phyloP scores from a whole-genome alignment of 1,284 basidiomycete species.

The Ustilago curta region DNA sequence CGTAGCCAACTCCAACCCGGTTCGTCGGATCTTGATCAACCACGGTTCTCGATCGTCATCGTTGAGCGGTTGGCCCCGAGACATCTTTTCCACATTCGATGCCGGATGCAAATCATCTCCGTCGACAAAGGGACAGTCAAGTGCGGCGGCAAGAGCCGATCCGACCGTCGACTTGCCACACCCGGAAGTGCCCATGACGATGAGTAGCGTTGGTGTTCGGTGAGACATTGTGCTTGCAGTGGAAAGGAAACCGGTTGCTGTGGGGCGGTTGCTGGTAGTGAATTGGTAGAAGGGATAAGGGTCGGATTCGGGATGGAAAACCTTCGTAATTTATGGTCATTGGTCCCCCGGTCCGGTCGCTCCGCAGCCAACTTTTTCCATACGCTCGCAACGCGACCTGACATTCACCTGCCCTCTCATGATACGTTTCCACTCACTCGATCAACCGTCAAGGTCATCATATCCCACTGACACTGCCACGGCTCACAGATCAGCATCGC shows the following conservation, averaged over 20 bases:
- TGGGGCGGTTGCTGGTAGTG: too few relatives aligned
- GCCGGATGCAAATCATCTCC: slow-evolving; percentile 89
- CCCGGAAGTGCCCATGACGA: slow-evolving; percentile 60
- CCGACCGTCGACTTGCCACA: slow-evolving; percentile 89
- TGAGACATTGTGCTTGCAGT: slow-evolving; percentile 4
- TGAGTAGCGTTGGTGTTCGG: slow-evolving; percentile 22
- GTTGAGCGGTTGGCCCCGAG: slow-evolving; percentile 79
- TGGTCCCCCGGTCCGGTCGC: slow-evolving; percentile 21
- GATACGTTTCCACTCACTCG: not conserved
- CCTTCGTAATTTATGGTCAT: too few relatives aligned
- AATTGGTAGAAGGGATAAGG: too few relatives aligned
- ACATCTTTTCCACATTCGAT: slow-evolving; percentile 89
- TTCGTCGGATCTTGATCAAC: slow-evolving; percentile 80
- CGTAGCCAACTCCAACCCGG: slow-evolving; percentile 71
- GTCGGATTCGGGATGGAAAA: too few relatives aligned
- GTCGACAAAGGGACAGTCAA: slow-evolving; percentile 83
- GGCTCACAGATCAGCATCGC: too few relatives aligned
- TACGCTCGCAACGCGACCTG: not conserved
- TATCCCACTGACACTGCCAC: not conserved
- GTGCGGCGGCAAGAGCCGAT: slow-evolving; percentile 74
- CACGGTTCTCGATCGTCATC: slow-evolving; percentile 86
- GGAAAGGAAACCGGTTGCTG: too few relatives aligned
- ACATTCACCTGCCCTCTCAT: too few relatives aligned
- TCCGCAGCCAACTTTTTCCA: slow-evolving; percentile 2
- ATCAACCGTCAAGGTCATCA: not conserved